Evolutionary conservation across 2,329 filamentous ascomycete genomes (phyloP), one percentile per base, ranked within the genome.

Genomic region (Botrytis deweyae): DNA sequence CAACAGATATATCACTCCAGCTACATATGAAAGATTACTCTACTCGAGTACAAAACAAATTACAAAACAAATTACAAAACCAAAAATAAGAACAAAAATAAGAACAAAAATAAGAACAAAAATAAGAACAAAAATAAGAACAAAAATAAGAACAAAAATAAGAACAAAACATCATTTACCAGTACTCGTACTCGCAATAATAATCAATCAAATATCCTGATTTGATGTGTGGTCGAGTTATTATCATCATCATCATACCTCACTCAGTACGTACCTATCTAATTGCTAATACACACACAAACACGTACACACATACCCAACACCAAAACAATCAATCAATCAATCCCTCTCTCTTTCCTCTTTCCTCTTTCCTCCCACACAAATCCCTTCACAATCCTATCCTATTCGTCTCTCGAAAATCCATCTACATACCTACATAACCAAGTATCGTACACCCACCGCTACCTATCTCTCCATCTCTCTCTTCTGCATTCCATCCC

Each of bases 101-200:
- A 49, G 1, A 46, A 12, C 44, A 1, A 52, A 49, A 49, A n/a
- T n/a, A n/a, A 25, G 25, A 25, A 52, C 46, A 25, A 25, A 49
- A 25, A 25, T 4, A 25, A 1, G 29, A 33, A 3, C 3, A 33
- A 33, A 33, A 33, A 33, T 2, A 2, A 33, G 3, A 33, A 33
- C 3, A 33, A 33, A 33, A 33, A 33, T 3, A 46, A 46, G 20
- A 20, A 20, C 18, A 46, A 18, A 46, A 9, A 4, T 1, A 22
- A 49, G 1, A 46, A 12, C 44, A 1, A 52, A 49, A 49, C 4
- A 49, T 49, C 22, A 10, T 25, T 22, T 10, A 38, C 38, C 1
- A 1, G 33, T 33, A 14, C 22, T 8, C 18, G 33, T 33, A 14
- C 22, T 8, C 18, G 1, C 16, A 0, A 0, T 52, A 4, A 52